phyloP scores from a whole-genome alignment of 257 asterid species.

The Solanum ossicruentum region DNA sequence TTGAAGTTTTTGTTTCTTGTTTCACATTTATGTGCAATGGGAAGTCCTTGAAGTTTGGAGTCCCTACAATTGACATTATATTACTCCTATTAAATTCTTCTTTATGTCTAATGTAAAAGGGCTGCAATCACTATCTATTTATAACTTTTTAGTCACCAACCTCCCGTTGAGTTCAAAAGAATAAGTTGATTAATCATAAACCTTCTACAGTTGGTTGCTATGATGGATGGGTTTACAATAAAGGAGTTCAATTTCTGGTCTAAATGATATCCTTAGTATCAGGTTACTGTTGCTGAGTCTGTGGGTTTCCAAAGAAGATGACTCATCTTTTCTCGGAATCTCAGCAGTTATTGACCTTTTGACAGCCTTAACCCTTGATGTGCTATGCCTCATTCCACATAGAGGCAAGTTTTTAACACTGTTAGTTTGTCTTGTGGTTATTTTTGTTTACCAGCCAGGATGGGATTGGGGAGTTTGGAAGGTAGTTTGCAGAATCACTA shows the following conservation, averaged over 20 bases:
- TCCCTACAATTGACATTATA: neutral
- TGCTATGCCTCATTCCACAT: neutral
- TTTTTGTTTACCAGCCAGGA: neutral
- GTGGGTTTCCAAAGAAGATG: neutral
- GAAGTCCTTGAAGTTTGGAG: neutral
- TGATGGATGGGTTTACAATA: neutral
- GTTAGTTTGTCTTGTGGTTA: neutral
- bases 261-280: neutral
- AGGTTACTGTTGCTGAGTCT: neutral
- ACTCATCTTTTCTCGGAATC: neutral
- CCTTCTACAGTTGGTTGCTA: neutral
- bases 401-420: neutral
- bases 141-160: neutral
- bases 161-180: neutral
- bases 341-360: neutral
- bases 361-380: neutral
- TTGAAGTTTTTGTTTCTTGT: neutral
- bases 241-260: neutral
- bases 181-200: neutral
- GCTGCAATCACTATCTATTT: neutral
- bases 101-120: neutral
- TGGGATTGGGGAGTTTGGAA: neutral
- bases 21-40: neutral
- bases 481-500: neutral
- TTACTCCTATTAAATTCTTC: neutral